Evolutionary conservation across 208 protist species (phyloP).

Genomic region (Trypanosoma brucei): DNA sequence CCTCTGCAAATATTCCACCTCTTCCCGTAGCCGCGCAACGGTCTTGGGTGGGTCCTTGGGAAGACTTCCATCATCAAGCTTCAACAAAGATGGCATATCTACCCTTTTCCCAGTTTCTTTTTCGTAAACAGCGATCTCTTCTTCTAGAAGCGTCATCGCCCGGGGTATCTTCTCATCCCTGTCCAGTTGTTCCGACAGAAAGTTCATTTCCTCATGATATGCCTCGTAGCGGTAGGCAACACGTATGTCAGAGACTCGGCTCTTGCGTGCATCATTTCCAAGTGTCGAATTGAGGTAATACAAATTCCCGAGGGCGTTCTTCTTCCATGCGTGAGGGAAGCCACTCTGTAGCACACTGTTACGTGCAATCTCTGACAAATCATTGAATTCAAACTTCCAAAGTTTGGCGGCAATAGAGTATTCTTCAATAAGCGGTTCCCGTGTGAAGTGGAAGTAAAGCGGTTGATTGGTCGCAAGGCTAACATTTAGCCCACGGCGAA

Average conservation of each 20-base stretch:
- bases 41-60: conserved; percentile 4
- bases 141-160: conserved; percentile 61
- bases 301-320: conserved; percentile 89
- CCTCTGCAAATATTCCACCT: conserved; percentile 52
- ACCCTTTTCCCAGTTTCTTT: conserved; percentile 27
- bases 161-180: conserved; percentile 47
- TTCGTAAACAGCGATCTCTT: conserved; percentile 65
- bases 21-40: conserved; percentile 31
- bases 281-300: conserved; percentile 85
- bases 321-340: conserved; percentile 93
- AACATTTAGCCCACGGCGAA: conserved; percentile 95
- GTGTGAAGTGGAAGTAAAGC: conserved; percentile 92
- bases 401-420: conserved; percentile 98
- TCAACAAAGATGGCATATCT: conserved; percentile 2
- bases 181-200: conserved; percentile 71
- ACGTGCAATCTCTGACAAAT: conserved; percentile 98
- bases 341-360: conserved; percentile 95
- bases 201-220: conserved; percentile 88
- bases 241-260: conserved; percentile 96
- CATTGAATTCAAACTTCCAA: conserved; percentile 94
- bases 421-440: conserved; percentile 98
- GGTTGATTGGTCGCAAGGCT: conserved; percentile 98
- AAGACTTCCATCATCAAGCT: conserved; percentile 5
- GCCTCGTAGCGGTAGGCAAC: conserved; percentile 93
- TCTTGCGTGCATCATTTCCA: conserved; percentile 92